phyloP scores from a whole-genome alignment of 2,329 filamentous ascomycete genomes.

The Neofusicoccum umdonicola region DNA sequence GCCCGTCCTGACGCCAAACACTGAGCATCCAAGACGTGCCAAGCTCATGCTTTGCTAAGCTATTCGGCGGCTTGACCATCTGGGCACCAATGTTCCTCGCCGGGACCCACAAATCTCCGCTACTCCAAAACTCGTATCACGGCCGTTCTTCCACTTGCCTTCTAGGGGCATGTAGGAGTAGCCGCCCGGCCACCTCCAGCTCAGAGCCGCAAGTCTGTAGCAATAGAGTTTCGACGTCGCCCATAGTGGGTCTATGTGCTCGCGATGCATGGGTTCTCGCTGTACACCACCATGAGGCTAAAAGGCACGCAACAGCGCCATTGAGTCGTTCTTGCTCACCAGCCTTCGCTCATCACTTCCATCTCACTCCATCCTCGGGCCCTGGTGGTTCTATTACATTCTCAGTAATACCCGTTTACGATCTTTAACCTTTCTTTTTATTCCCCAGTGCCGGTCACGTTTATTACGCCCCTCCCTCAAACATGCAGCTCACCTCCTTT shows the following conservation, averaged over 20 bases:
- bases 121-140: slow-evolving; percentile 11
- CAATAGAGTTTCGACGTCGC: slow-evolving; percentile 8
- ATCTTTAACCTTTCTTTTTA: neutral
- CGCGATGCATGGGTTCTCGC: neutral
- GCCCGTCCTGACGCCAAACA: slow-evolving; percentile 2
- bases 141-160: slow-evolving; percentile 1
- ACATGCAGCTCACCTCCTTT: slow-evolving; percentile 28
- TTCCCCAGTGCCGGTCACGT: neutral
- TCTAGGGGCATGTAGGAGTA: neutral
- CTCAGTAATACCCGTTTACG: neutral
- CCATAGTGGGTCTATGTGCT: neutral
- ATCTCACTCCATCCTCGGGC: neutral
- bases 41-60: slow-evolving; percentile 10
- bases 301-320: slow-evolving; percentile 1
- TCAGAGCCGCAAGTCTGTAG: slow-evolving; percentile 11
- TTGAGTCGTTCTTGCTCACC: slow-evolving; percentile 6
- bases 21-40: slow-evolving; percentile 14
- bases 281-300: neutral
- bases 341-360: slow-evolving; percentile 8
- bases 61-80: neutral
- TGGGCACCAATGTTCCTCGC: neutral
- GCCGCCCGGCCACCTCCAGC: neutral
- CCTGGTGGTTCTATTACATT: slow-evolving; percentile 13
- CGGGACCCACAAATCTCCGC: slow-evolving; percentile 1
- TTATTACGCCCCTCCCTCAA: neutral